phyloP scores from a whole-genome alignment of 345 rosid species.

The Adansonia digitata region DNA sequence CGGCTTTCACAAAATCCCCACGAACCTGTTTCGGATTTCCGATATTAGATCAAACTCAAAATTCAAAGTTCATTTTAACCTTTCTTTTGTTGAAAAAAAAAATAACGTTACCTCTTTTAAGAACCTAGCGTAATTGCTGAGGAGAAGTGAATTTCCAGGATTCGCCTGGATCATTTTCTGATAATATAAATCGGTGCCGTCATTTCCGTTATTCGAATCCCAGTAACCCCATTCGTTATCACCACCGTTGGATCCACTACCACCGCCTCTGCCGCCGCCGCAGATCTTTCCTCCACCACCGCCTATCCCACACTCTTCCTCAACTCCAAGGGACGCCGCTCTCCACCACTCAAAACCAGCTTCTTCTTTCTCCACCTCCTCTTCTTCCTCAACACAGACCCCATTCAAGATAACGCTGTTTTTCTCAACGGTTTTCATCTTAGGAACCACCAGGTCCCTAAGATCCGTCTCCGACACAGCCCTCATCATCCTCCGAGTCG shows the following conservation, averaged over 20 bases:
- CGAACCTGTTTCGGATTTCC: conserved; percentile 45
- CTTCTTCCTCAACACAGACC: conserved; percentile 37
- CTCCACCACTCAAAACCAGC: conserved; percentile 21
- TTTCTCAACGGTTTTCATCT: conserved; percentile 1
- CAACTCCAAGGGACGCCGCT: conserved; percentile 16
- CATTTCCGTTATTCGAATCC: conserved; percentile 30
- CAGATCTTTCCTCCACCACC: conserved; percentile 43
- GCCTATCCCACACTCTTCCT: conserved; percentile 31
- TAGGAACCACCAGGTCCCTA: conserved; percentile 21
- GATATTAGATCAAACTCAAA: conserved; percentile 4
- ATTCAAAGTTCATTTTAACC: background rate
- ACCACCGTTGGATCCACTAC: conserved; percentile 37
- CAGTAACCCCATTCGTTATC: conserved; percentile 26
- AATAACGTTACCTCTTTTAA: conserved; percentile 66
- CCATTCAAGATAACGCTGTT: conserved; percentile 13
- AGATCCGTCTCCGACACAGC: conserved; percentile 57
- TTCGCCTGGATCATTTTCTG: conserved; percentile 79
- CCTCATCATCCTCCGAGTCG: conserved; percentile 37
- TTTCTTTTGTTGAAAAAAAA: no score
- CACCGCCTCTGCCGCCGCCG: conserved; percentile 31
- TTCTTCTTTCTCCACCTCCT: conserved; percentile 39
- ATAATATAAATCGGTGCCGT: conserved; percentile 55
- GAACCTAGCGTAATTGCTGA: conserved; percentile 79
- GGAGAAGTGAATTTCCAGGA: conserved; percentile 75
- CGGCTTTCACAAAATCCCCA: conserved; percentile 59